These are phyloP conservation scores for Claviceps spartinae DNA, from an alignment of 2,329 filamentous ascomycete species.

Conservation along the genomic window DNA sequence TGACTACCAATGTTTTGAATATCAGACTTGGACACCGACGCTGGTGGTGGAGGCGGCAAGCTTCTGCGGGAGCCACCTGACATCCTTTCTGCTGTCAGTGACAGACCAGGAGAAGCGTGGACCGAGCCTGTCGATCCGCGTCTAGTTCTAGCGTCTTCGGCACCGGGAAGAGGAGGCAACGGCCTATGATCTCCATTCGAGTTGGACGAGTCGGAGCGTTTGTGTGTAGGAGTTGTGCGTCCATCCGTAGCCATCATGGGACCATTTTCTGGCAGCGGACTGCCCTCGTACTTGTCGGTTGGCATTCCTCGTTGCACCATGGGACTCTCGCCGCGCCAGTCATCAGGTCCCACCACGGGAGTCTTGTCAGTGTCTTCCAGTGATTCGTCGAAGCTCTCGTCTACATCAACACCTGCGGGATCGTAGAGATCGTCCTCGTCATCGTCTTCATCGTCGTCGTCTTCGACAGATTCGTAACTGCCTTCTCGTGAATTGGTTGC, in stretches of 20 bases:
- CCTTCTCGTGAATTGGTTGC: slow-evolving; percentile 83
- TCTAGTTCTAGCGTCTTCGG: slow-evolving; percentile 24
- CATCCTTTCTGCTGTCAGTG: slow-evolving; percentile 59
- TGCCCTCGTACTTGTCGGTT: slow-evolving; percentile 44
- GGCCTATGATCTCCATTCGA: slow-evolving; percentile 75
- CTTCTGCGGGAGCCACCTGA: slow-evolving; percentile 51
- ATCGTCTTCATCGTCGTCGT: slow-evolving; percentile 55
- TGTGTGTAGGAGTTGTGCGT: slow-evolving; percentile 30
- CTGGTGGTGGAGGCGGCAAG: slow-evolving; percentile 60
- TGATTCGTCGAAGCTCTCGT: slow-evolving; percentile 91
- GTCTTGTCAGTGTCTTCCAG: slow-evolving; percentile 95
- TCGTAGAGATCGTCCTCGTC: slow-evolving; percentile 50
- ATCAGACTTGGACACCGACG: slow-evolving; percentile 57
- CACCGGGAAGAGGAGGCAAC: slow-evolving; percentile 70
- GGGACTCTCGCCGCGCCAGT: slow-evolving; percentile 70
- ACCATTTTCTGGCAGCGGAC: slow-evolving; percentile 47
- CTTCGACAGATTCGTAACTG: slow-evolving; percentile 77
- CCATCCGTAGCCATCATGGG: slow-evolving; percentile 30
- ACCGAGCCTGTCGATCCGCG: slow-evolving; percentile 31
- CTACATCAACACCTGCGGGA: slow-evolving; percentile 30
- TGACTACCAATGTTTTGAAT: slow-evolving; percentile 60
- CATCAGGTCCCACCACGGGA: slow-evolving; percentile 90
- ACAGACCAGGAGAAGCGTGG: slow-evolving; percentile 48
- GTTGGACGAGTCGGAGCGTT: slow-evolving; percentile 57
- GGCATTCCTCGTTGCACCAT: slow-evolving; percentile 15